phyloP scores from a whole-genome alignment of 2,329 filamentous ascomycete genomes.

The Mollisia scopiformis region DNA sequence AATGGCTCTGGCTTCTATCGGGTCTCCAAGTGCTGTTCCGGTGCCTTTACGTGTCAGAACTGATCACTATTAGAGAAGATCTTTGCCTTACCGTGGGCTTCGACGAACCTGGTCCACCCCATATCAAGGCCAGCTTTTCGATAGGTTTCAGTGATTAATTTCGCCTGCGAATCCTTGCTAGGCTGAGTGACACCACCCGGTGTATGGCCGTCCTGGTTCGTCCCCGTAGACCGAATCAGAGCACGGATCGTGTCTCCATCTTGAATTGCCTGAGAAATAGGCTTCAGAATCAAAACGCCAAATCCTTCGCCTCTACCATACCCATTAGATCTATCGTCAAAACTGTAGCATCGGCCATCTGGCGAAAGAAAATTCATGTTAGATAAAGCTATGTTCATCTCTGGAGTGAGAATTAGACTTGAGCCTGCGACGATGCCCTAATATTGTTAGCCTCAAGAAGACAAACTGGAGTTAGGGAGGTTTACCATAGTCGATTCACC shows the following conservation, averaged over 20 bases:
- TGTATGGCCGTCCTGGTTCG: not conserved
- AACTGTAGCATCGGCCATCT: conserved; percentile 1
- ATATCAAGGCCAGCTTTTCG: conserved; percentile 7
- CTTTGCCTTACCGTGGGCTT: conserved; percentile 17
- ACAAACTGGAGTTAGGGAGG: not conserved
- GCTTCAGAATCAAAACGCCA: not conserved
- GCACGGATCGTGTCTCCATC: not conserved
- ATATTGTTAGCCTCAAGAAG: not conserved
- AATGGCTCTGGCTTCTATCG: conserved; percentile 19
- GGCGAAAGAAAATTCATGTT: conserved; percentile 1
- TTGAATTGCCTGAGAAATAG: not conserved
- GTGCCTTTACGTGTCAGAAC: conserved; percentile 4
- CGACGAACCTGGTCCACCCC: conserved; percentile 10
- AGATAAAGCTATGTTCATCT: not conserved
- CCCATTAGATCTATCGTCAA: conserved; percentile 5
- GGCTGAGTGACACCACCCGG: conserved; percentile 43
- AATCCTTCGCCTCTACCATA: conserved; percentile 8
- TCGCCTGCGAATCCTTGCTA: conserved; percentile 45
- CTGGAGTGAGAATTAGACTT: not conserved
- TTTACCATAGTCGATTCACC: not conserved
- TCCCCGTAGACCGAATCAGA: not conserved
- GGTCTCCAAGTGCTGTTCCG: conserved; percentile 23
- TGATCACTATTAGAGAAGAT: no score
- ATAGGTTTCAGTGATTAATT: conserved; percentile 17
- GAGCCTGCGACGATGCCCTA: not conserved